Conservation (phyloP, 208 protist genomes). For the Polymyxa betae region DNA sequence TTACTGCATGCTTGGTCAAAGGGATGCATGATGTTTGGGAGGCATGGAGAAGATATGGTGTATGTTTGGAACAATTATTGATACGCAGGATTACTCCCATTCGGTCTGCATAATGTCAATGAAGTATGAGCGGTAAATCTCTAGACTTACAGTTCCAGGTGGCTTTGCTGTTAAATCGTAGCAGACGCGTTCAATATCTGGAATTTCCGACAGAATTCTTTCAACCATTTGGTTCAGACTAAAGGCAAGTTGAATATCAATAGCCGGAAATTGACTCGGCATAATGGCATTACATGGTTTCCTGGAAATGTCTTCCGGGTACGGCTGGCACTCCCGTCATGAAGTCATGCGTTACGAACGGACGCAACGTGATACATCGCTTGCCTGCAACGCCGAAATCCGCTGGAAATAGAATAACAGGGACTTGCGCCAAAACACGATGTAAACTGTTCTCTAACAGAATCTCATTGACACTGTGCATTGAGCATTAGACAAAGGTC, state of each 20-base stretch:
- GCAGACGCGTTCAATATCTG: conserved; percentile 84
- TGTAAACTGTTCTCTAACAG: not conserved
- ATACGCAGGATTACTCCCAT: too few relatives aligned
- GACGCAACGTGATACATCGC: conserved; percentile 86
- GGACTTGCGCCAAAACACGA: conserved; percentile 25
- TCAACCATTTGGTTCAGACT: conserved; percentile 33
- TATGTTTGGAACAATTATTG: too few relatives aligned
- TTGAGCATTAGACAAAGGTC: not conserved
- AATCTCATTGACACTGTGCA: conserved; percentile 39
- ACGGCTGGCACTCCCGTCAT: conserved; percentile 87
- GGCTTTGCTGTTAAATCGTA: conserved; percentile 95
- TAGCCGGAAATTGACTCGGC: not conserved
- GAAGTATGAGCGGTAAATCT: not conserved
- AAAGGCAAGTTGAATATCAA: not conserved
- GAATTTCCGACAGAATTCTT: conserved; percentile 65
- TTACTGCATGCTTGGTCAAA: too few relatives aligned
- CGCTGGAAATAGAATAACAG: conserved; percentile 46
- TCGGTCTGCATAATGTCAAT: conserved; percentile 23
- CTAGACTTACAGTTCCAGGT: conserved; percentile 81
- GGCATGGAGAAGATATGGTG: too few relatives aligned
- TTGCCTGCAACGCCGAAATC: conserved; percentile 75
- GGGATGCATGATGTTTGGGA: too few relatives aligned
- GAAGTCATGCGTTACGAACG: conserved; percentile 93
- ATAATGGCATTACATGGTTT: conserved; percentile 73
- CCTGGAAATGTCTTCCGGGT: conserved; percentile 82